Evolutionary conservation across 2,329 filamentous ascomycete genomes (phyloP).

Genomic region (Neopestalotiopsis rosae): DNA sequence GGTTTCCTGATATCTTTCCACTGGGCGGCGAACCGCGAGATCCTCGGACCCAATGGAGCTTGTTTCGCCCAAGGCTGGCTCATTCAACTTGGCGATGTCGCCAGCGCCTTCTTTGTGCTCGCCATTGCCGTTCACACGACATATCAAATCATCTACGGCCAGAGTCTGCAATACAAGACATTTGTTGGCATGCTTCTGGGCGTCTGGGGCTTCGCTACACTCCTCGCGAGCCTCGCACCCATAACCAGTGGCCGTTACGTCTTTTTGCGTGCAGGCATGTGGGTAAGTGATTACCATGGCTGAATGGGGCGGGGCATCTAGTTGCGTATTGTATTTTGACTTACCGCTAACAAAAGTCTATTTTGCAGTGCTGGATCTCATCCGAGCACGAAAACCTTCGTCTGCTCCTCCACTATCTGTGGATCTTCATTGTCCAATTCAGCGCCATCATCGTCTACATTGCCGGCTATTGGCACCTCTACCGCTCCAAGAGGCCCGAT

Average conservation of each 20-base stretch:
- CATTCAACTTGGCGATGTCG: slow-evolving; percentile 58
- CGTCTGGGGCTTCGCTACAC: slow-evolving; percentile 49
- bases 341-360: background rate
- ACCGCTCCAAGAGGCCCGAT: slow-evolving; percentile 24
- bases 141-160: slow-evolving; percentile 52
- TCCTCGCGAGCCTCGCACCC: slow-evolving; percentile 50
- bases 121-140: slow-evolving; percentile 60
- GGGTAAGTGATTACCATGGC: slow-evolving; percentile 31
- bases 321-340: background rate
- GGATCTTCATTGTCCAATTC: slow-evolving; percentile 60
- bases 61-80: slow-evolving; percentile 62
- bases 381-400: slow-evolving; percentile 49
- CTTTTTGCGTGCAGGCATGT: slow-evolving; percentile 57
- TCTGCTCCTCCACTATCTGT: slow-evolving; percentile 58
- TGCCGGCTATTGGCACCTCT: slow-evolving; percentile 37
- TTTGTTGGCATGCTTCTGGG: slow-evolving; percentile 45
- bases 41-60: slow-evolving; percentile 48
- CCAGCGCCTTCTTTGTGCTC: slow-evolving; percentile 59
- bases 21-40: slow-evolving; percentile 50
- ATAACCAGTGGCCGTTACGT: slow-evolving; percentile 46
- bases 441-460: slow-evolving; percentile 56
- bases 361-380: slow-evolving; percentile 57
- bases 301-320: background rate
- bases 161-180: slow-evolving; percentile 41
- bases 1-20: slow-evolving; percentile 56